A percentile compares a stretch with the other conserved stretches of the same genome.
These are phyloP conservation scores for Pichia sp. DNA, from an alignment of 1,139 yeast species.

Conservation along the genomic window DNA sequence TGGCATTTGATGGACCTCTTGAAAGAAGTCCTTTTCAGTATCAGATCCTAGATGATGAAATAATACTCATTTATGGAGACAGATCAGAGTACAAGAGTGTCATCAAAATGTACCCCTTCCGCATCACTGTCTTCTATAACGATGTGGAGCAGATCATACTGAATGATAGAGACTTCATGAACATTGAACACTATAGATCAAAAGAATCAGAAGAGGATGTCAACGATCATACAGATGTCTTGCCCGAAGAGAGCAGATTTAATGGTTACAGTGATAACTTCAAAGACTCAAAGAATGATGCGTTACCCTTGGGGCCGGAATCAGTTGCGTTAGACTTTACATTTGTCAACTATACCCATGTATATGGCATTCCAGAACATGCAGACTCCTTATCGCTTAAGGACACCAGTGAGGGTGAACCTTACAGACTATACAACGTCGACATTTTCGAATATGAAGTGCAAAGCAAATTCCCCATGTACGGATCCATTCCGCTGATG, in stretches of 20 bases:
- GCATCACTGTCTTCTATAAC: slow-evolving; percentile 40
- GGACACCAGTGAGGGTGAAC: slow-evolving; percentile 56
- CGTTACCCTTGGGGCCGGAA: slow-evolving; percentile 81
- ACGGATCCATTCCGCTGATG: slow-evolving; percentile 89
- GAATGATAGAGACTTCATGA: slow-evolving; percentile 64
- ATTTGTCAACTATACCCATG: slow-evolving; percentile 52
- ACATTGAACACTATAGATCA: slow-evolving; percentile 69
- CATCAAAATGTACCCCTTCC: slow-evolving; percentile 44
- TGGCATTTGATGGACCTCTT: slow-evolving; percentile 40
- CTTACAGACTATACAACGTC: slow-evolving; percentile 84
- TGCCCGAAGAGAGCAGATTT: slow-evolving; percentile 49
- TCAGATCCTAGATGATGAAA: slow-evolving; percentile 19
- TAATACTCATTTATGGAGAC: slow-evolving; percentile 37
- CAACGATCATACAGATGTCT: slow-evolving; percentile 31
- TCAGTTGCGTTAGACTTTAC: slow-evolving; percentile 74
- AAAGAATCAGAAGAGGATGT: slow-evolving; percentile 27
- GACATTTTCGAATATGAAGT: slow-evolving; percentile 92
- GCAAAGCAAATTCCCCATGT: slow-evolving; percentile 81
- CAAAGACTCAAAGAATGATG: slow-evolving; percentile 52
- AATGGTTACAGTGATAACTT: slow-evolving; percentile 57
- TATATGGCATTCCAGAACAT: slow-evolving; percentile 94
- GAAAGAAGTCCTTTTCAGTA: slow-evolving; percentile 14
- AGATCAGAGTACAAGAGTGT: slow-evolving; percentile 20
- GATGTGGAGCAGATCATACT: slow-evolving; percentile 44
- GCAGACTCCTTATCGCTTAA: slow-evolving; percentile 71